A percentile compares a stretch with the other conserved stretches of the same genome.
These are phyloP conservation scores for Xylariaceae sp. DNA, from an alignment of 2,329 filamentous ascomycete species.

Conservation along the genomic window DNA sequence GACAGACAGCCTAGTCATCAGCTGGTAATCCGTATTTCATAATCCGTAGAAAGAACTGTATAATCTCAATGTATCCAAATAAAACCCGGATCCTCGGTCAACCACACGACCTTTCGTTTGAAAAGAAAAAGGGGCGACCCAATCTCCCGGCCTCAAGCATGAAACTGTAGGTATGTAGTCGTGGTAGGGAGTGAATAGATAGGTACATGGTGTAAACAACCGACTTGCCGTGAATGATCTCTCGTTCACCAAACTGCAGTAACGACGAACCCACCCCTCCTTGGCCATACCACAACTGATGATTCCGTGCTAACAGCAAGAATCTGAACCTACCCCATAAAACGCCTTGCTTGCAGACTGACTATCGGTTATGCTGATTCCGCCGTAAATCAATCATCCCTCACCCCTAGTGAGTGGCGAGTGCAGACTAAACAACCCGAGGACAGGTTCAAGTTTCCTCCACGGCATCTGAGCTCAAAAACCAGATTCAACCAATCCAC, in stretches of 20 bases:
- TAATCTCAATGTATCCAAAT: too few relatives aligned
- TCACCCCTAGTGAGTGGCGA: background rate
- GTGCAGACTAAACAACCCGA: conserved; percentile 1
- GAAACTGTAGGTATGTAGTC: background rate
- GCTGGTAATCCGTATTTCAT: too few relatives aligned
- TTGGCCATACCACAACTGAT: conserved; percentile 12
- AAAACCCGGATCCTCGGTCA: background rate
- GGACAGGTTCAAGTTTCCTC: background rate
- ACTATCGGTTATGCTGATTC: conserved; percentile 4
- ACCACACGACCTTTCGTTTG: background rate
- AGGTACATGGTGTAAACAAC: background rate
- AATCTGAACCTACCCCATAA: conserved; percentile 13
- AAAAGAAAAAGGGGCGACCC: background rate
- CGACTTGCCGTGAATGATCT: conserved; percentile 2
- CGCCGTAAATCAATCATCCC: background rate
- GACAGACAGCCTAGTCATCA: too few relatives aligned
- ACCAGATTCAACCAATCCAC: too few relatives aligned
- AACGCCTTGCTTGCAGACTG: conserved; percentile 22
- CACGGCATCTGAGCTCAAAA: background rate
- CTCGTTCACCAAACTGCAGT: conserved; percentile 5
- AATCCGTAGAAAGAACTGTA: too few relatives aligned
- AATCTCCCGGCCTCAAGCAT: background rate
- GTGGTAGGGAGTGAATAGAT: background rate
- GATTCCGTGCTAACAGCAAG: conserved; percentile 13
- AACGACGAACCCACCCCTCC: conserved; percentile 2